A percentile compares a stretch with the other conserved stretches of the same genome.
These are phyloP conservation scores for Lolium perenne DNA, from an alignment of 176 grass and related monocot genomes.

Conservation along the genomic window DNA sequence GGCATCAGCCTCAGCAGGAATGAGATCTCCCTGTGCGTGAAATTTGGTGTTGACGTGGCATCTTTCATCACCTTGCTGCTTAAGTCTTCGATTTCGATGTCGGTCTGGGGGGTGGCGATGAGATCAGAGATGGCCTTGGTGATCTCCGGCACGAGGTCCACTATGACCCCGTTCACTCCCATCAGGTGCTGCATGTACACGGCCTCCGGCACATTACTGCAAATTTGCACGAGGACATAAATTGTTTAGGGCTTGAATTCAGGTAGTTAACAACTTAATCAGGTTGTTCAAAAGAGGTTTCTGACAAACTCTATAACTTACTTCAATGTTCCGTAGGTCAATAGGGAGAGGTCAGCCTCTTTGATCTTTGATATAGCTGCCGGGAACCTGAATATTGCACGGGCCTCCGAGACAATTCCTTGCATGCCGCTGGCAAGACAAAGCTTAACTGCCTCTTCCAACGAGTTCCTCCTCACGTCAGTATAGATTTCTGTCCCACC, in stretches of 20 bases:
- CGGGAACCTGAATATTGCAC: conserved; percentile 72
- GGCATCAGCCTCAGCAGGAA: conserved; percentile 93
- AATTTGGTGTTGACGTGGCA: conserved; percentile 43
- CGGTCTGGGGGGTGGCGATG: conserved; percentile 24
- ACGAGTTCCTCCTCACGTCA: conserved; percentile 76
- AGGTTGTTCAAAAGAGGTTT: background rate
- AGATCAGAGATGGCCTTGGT: conserved; percentile 65
- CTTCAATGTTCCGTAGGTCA: conserved; percentile 89
- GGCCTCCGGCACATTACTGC: conserved; percentile 88
- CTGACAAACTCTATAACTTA: conserved; percentile 31
- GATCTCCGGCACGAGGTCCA: conserved; percentile 85
- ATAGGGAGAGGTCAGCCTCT: conserved; percentile 71
- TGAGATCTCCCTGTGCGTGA: conserved; percentile 74
- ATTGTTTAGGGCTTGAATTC: conserved; percentile 3
- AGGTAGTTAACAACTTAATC: background rate
- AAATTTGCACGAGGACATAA: background rate
- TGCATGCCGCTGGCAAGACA: conserved; percentile 67
- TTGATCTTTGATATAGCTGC: conserved; percentile 71
- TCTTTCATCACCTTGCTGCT: conserved; percentile 11
- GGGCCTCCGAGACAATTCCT: conserved; percentile 87
- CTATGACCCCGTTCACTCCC: conserved; percentile 87
- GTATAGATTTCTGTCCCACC: conserved; percentile 62
- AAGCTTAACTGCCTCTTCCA: conserved; percentile 83
- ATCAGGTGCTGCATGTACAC: conserved; percentile 95
- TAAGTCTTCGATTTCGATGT: conserved; percentile 11